Conservation (phyloP, 257 asterid species). For the Fraxinus quadrangulata region DNA sequence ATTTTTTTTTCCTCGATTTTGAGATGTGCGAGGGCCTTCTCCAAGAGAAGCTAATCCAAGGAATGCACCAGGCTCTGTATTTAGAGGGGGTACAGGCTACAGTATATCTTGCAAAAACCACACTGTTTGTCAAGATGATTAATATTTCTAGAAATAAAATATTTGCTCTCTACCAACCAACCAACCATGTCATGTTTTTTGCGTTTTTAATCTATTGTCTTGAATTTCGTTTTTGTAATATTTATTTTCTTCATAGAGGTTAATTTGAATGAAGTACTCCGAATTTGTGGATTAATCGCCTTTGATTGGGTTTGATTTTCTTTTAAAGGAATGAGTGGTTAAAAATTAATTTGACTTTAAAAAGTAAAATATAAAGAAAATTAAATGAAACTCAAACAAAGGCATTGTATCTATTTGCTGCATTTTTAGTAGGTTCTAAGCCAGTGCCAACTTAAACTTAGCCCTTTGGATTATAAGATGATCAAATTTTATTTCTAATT, state of each 20-base stretch:
- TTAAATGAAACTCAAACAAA: too few relatives aligned
- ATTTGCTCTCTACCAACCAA: neutral
- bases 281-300: neutral
- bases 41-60: slow-evolving; percentile 23
- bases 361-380: too few relatives aligned
- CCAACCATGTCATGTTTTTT: neutral
- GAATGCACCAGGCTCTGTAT: slow-evolving; percentile 28
- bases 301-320: too few relatives aligned
- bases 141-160: neutral
- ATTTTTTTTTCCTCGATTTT: neutral
- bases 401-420: neutral
- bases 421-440: neutral
- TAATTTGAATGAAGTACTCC: neutral
- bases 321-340: too few relatives aligned
- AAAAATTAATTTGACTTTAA: too few relatives aligned
- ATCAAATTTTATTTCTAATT: too few relatives aligned
- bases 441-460: neutral
- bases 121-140: neutral
- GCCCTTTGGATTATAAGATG: too few relatives aligned
- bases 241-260: neutral
- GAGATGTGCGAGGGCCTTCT: slow-evolving; percentile 16
- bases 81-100: neutral
- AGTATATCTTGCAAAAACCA: neutral
- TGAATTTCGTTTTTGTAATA: neutral
- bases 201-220: neutral